These are phyloP conservation scores for Tetracentron sinense DNA, from an alignment of 164 flowering plant species.

Conservation along the genomic window DNA sequence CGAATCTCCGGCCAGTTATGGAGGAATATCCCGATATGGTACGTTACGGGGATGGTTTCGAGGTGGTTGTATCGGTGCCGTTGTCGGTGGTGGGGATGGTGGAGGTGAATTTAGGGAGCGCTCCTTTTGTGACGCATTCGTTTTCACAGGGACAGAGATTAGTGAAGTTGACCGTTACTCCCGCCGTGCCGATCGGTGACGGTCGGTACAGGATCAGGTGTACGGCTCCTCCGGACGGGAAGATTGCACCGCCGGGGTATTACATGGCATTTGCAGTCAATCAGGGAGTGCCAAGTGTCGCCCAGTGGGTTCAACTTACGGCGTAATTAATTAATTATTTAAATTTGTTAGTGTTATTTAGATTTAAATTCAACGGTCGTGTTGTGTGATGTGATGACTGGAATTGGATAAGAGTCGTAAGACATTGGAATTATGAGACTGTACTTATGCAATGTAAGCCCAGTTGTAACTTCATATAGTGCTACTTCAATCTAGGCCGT, in stretches of 20 bases:
- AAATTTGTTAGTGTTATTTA: no score
- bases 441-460: no score
- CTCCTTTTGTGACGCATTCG: conserved; percentile 90
- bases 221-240: conserved; percentile 61
- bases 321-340: conserved; percentile 13
- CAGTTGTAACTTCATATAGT: no score
- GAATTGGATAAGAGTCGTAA: no score
- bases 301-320: conserved; percentile 69
- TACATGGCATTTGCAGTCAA: conserved; percentile 87
- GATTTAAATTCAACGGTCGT: no score
- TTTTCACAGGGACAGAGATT: conserved; percentile 87
- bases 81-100: conserved; percentile 65
- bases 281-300: conserved; percentile 86
- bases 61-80: conserved; percentile 41
- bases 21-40: conserved; percentile 39
- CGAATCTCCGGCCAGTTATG: conserved; percentile 60
- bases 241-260: conserved; percentile 86
- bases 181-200: conserved; percentile 36
- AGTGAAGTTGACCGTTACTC: conserved; percentile 51
- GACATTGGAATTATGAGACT: no score
- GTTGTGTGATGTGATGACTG: no score
- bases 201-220: conserved; percentile 45
- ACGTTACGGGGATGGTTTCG: conserved; percentile 51
- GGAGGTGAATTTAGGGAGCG: conserved; percentile 66
- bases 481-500: no score